Base-by-base conservation (phyloP, 805 yeast genomes). In the Zygotorulaspora florentina region DNA sequence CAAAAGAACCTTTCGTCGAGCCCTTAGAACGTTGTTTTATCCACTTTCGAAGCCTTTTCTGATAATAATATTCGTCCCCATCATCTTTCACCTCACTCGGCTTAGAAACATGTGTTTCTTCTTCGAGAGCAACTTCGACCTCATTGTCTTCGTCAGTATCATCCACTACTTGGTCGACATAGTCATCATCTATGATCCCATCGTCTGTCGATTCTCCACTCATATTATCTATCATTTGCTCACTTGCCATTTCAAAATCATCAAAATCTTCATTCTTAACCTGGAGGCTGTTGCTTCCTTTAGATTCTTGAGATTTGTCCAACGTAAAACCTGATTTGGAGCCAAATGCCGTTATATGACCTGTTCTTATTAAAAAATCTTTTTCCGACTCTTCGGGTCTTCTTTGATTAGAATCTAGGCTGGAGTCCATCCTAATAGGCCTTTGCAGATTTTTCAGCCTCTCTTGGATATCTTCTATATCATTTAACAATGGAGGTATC, bases 341-440 rank as follows among this genome's bases (percentile, higher is more conserved):
- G 9, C 96, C 95, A 70, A 93, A 93, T 0, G 98, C 98, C 0
- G 99, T 93, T 45, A 89, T 79, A 62, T 88, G 82, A 25, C 99
- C 99, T 0, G 91, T 90, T 52, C 99, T 74, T 0, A 93, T 78
- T 49, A 93, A 71, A 58, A 66, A 90, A 41, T 90, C 97, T 46
- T 79, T 79, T 58, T 85, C 85, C 0, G 88, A 67, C 58, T 93
- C 98, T n/a, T 77, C 85, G 0, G 85, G 80, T 6, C 76, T 70
- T 51, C 73, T 70, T 1, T 48, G 58, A 0, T 43, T 52, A 3
- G 55, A 59, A 9, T 47, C 57, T 4, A 47, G 50, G 1, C 44
- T 52, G 2, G 44, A 33, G 7, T 30, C 48, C 7, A 42, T 38
- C 8, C 50, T 45, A 30, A 56, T 44, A 13, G 56, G 46, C 5